Percentiles rank a stretch among this genome's conserved stretches.
Conservation (phyloP, 495 filamentous ascomycete genomes). For the Xylaria longipes region DNA sequence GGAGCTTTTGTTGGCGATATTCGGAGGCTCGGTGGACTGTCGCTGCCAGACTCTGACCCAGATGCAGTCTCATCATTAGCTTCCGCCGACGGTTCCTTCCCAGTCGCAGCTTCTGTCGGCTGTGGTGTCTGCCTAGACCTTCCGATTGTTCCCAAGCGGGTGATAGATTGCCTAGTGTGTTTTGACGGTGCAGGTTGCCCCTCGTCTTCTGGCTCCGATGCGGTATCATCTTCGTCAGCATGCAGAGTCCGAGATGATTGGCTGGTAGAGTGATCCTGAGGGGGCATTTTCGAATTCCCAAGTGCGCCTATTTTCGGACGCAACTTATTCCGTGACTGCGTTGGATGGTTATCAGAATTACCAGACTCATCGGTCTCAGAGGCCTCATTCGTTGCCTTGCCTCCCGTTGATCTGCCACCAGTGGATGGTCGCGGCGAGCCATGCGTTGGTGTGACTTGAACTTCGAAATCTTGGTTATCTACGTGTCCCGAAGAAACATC, state of each 20-base stretch:
- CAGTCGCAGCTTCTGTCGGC: conserved; percentile 21
- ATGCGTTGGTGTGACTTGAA: conserved; percentile 54
- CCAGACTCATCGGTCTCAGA: conserved; percentile 37
- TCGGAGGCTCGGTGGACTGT: conserved; percentile 1
- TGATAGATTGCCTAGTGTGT: conserved; percentile 14
- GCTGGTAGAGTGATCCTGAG: conserved; percentile 21
- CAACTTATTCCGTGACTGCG: conserved; percentile 19
- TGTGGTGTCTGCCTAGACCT: conserved; percentile 30
- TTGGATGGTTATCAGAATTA: conserved; percentile 27
- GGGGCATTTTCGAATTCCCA: conserved; percentile 32
- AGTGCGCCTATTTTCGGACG: conserved; percentile 36
- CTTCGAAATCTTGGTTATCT: conserved; percentile 58
- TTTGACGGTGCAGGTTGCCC: conserved; percentile 18
- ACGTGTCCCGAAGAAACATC: conserved; percentile 27
- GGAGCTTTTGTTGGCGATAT: conserved; percentile 33
- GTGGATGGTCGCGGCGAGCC: conserved; percentile 29
- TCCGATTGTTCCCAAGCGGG: conserved; percentile 30
- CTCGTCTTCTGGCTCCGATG: conserved; percentile 36
- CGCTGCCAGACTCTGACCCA: conserved; percentile 37
- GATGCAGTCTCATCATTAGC: conserved; percentile 50
- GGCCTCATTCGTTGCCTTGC: background rate
- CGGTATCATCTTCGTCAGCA: conserved; percentile 38
- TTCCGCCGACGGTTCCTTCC: conserved; percentile 23
- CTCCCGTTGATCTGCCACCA: background rate
- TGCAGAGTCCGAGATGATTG: conserved; percentile 35